phyloP scores from a whole-genome alignment of 106 monocot genomes.

The Acanthochlamys bracteata region DNA sequence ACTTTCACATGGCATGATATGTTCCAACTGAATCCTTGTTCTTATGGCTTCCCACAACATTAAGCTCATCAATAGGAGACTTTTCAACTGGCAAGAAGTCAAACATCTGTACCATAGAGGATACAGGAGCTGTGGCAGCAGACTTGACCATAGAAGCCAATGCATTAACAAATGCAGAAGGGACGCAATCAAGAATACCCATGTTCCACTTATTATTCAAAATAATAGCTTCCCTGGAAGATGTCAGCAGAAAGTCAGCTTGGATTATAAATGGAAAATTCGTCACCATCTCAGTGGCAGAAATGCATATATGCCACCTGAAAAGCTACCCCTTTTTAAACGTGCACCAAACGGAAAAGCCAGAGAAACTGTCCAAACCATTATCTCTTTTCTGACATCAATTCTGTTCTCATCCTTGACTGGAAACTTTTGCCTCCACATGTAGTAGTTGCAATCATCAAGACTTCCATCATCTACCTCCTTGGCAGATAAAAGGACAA shows the following conservation, averaged over 20 bases:
- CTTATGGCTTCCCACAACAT: neutral
- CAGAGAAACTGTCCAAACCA: constrained; percentile 11
- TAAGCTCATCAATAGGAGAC: neutral
- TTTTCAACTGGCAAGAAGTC: neutral
- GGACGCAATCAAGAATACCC: constrained; percentile 16
- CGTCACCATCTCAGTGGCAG: constrained; percentile 20
- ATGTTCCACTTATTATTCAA: constrained; percentile 23
- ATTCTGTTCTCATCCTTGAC: constrained; percentile 11
- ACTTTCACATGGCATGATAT: neutral
- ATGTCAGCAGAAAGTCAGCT: constrained; percentile 20
- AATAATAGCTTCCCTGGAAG: constrained; percentile 19
- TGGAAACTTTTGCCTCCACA: constrained; percentile 19
- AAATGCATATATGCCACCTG: constrained; percentile 14
- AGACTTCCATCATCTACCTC: neutral
- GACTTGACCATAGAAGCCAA: constrained; percentile 11
- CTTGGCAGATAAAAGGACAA: constrained; percentile 8
- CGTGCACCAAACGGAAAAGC: constrained; percentile 17
- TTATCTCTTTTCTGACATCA: constrained; percentile 1
- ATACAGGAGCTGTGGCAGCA: neutral
- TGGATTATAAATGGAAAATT: constrained; percentile 24
- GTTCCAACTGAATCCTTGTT: neutral
- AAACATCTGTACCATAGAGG: neutral
- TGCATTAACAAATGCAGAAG: constrained; percentile 19
- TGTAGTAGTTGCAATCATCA: constrained; percentile 14
- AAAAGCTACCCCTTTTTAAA: neutral